phyloP scores from a whole-genome alignment of 306 rosid genomes.

The Trichosanthes truncata region DNA sequence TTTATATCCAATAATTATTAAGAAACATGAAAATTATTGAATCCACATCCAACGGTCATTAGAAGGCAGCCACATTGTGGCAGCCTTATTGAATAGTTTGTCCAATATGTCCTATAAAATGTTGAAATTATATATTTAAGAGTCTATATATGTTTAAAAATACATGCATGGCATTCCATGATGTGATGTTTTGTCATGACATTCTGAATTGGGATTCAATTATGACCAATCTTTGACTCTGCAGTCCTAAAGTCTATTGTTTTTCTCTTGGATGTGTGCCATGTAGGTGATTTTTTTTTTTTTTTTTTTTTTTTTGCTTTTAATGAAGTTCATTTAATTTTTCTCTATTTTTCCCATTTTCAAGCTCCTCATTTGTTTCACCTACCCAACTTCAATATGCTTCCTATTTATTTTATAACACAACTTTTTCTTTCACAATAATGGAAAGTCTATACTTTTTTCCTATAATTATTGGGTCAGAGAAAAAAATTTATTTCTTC shows the following conservation, averaged over 20 bases:
- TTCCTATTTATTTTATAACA: background rate
- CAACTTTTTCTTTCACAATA: too few species aligned
- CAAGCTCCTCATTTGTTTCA: background rate
- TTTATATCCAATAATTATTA: too few species aligned
- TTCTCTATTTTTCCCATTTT: background rate
- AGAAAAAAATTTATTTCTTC: too few species aligned
- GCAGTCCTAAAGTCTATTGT: slow-evolving; percentile 4
- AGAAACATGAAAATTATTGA: too few species aligned
- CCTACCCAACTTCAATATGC: background rate
- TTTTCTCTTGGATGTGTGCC: background rate
- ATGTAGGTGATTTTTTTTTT: background rate
- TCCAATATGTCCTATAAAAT: too few species aligned
- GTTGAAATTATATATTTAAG: too few species aligned
- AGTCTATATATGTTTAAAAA: background rate
- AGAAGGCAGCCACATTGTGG: too few species aligned
- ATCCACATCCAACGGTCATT: too few species aligned
- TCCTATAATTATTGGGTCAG: too few species aligned
- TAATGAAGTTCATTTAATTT: background rate
- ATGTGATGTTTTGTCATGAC: slow-evolving; percentile 11
- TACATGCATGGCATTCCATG: background rate
- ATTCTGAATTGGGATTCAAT: background rate
- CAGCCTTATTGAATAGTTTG: too few species aligned
- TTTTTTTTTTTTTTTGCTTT: background rate
- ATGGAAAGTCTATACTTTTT: too few species aligned
- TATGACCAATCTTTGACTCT: slow-evolving; percentile 6